Conservation (phyloP, 805 yeast species). For the Ogataea polymorpha region DNA sequence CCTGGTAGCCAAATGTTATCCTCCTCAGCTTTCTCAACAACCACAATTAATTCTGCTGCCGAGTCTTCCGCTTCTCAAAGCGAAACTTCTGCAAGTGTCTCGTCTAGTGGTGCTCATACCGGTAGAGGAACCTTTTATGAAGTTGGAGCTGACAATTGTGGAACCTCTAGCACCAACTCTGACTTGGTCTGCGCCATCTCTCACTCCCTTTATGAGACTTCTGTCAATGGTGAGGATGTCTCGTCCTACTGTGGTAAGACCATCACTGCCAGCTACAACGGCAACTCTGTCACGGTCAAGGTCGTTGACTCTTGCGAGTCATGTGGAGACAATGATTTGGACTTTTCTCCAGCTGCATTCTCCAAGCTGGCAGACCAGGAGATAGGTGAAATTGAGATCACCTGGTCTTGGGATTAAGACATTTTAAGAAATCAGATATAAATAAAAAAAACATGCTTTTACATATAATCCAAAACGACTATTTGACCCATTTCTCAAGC, state of each 20-base stretch:
- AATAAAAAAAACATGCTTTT: background rate
- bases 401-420: slow-evolving; percentile 41
- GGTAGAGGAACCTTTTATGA: slow-evolving; percentile 52
- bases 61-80: slow-evolving; percentile 8
- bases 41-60: background rate
- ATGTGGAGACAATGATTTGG: slow-evolving; percentile 45
- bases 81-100: slow-evolving; percentile 4
- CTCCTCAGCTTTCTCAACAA: background rate
- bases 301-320: slow-evolving; percentile 55
- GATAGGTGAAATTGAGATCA: slow-evolving; percentile 45
- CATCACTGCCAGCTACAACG: slow-evolving; percentile 44
- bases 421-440: background rate
- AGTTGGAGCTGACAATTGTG: slow-evolving; percentile 50
- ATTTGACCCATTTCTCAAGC: slow-evolving; percentile 58
- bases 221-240: slow-evolving; percentile 24
- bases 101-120: slow-evolving; percentile 10
- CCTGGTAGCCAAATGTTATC: no score
- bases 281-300: slow-evolving; percentile 48
- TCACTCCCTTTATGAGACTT: slow-evolving; percentile 36
- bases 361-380: slow-evolving; percentile 40
- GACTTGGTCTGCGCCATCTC: slow-evolving; percentile 52
- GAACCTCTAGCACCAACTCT: slow-evolving; percentile 36
- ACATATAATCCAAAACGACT: background rate
- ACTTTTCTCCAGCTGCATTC: slow-evolving; percentile 55
- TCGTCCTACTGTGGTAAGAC: slow-evolving; percentile 48